These are phyloP conservation scores for Saccharomycopsis hybrid DNA, from an alignment of 1,139 yeast genomes.

Conservation along the genomic window DNA sequence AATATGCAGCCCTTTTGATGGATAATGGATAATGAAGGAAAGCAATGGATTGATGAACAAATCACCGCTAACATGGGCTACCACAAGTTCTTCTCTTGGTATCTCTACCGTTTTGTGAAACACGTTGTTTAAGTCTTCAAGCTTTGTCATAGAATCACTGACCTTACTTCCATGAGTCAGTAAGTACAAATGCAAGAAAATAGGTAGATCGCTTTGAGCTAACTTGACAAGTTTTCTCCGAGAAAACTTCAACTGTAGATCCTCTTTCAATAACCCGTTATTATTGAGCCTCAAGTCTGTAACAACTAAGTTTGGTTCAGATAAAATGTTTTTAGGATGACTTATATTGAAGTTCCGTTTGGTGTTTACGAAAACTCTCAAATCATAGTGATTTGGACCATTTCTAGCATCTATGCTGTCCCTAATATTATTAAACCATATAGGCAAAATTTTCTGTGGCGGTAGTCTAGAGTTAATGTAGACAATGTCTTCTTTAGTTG, in stretches of 20 bases:
- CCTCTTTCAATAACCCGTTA: not conserved
- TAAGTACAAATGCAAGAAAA: conserved; percentile 7
- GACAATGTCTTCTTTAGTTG: conserved; percentile 10
- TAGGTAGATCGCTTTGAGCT: not conserved
- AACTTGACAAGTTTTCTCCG: conserved; percentile 2
- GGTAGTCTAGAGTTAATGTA: conserved; percentile 15
- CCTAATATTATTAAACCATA: conserved; percentile 8
- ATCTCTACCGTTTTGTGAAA: conserved; percentile 5
- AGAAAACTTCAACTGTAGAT: not conserved
- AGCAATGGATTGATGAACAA: not conserved
- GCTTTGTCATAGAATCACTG: not conserved
- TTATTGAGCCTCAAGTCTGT: not conserved
- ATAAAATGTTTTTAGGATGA: conserved; percentile 3
- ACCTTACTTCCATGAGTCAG: not conserved
- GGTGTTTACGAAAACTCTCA: conserved; percentile 9
- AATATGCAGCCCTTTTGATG: not conserved
- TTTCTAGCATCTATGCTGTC: not conserved
- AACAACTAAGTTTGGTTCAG: conserved; percentile 1
- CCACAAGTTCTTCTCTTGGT: not conserved
- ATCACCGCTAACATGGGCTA: not conserved
- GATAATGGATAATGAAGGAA: not conserved
- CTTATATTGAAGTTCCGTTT: conserved; percentile 9
- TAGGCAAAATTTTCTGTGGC: conserved; percentile 15
- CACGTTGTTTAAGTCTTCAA: not conserved
- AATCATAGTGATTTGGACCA: not conserved